Conservation (phyloP, 768 basidiomycete species). For the Rhizopogon salebrosus region DNA sequence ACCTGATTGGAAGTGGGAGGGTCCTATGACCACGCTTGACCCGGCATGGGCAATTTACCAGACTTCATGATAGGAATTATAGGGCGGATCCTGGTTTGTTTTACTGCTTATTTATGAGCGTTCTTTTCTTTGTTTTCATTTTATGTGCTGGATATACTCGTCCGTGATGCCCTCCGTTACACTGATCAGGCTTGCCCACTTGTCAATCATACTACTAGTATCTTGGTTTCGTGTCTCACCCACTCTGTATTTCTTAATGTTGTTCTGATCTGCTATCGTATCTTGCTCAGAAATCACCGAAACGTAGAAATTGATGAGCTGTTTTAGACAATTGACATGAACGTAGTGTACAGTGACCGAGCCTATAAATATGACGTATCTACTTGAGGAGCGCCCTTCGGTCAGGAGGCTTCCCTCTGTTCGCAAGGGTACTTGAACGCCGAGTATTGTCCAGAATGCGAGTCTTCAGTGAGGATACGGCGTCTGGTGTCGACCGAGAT, state of each 20-base stretch:
- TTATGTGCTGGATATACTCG: conserved; percentile 37
- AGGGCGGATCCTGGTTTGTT: conserved; percentile 18
- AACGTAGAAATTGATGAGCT: conserved; percentile 1
- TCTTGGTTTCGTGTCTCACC: conserved; percentile 36
- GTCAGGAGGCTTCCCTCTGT: conserved; percentile 18
- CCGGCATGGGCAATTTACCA: conserved; percentile 68
- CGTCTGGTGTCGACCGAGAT: conserved; percentile 17
- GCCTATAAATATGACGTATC: neutral
- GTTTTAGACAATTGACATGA: neutral
- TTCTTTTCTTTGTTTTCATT: conserved; percentile 36
- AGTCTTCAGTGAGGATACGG: conserved; percentile 42
- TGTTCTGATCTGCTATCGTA: conserved; percentile 57
- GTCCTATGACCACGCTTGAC: conserved; percentile 57
- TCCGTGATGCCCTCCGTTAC: conserved; percentile 29
- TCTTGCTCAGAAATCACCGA: conserved; percentile 28
- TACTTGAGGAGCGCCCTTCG: conserved; percentile 7
- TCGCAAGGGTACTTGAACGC: conserved; percentile 20
- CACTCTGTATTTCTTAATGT: conserved; percentile 54
- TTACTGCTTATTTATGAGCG: conserved; percentile 18
- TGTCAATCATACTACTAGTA: conserved; percentile 34
- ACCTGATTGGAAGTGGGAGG: conserved; percentile 69
- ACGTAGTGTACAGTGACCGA: conserved; percentile 1
- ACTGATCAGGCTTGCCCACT: conserved; percentile 18
- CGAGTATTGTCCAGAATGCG: conserved; percentile 55
- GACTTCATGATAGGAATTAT: conserved; percentile 37